Percentiles rank a stretch among this genome's conserved stretches.
Conservation (phyloP, 2,329 filamentous ascomycete species). For the Phialemoniopsis sp. region DNA sequence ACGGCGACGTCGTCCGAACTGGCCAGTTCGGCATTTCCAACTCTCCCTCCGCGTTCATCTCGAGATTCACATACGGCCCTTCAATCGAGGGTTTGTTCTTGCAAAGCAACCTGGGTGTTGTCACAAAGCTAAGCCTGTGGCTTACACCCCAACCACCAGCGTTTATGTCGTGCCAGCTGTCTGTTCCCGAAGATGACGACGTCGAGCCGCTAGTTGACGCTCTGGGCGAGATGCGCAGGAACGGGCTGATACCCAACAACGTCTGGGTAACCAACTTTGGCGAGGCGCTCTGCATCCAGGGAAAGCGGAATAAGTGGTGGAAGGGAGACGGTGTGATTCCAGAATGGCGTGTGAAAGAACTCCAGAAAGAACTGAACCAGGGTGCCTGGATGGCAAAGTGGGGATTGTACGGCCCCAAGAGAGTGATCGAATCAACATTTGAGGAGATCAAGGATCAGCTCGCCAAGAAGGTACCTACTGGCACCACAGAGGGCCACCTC, state of each 20-base stretch:
- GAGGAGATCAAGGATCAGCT: constrained; percentile 31
- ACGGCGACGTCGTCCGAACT: constrained; percentile 19
- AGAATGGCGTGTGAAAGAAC: constrained; percentile 36
- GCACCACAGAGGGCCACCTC: constrained; percentile 27
- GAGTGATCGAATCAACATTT: constrained; percentile 38
- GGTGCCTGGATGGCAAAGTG: constrained; percentile 41
- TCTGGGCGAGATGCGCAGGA: constrained; percentile 36
- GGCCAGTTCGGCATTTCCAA: constrained; percentile 24
- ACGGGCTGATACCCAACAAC: constrained; percentile 34
- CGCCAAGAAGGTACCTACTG: constrained; percentile 26
- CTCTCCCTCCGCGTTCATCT: constrained; percentile 31
- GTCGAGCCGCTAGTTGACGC: constrained; percentile 37
- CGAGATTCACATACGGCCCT: constrained; percentile 33
- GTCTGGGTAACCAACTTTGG: constrained; percentile 40
- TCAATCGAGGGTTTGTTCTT: constrained; percentile 44
- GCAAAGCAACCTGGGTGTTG: constrained; percentile 49
- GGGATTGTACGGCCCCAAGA: constrained; percentile 35
- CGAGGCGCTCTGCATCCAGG: constrained; percentile 39
- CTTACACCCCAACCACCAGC: constrained; percentile 34
- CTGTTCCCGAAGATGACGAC: constrained; percentile 39
- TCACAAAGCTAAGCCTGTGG: constrained; percentile 50
- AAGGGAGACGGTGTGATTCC: constrained; percentile 36
- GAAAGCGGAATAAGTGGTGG: constrained; percentile 37
- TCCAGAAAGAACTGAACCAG: constrained; percentile 32
- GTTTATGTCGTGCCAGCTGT: constrained; percentile 40